Evolutionary conservation across 148 eudicot genomes (phyloP).

Genomic region (Cornus suecica): DNA sequence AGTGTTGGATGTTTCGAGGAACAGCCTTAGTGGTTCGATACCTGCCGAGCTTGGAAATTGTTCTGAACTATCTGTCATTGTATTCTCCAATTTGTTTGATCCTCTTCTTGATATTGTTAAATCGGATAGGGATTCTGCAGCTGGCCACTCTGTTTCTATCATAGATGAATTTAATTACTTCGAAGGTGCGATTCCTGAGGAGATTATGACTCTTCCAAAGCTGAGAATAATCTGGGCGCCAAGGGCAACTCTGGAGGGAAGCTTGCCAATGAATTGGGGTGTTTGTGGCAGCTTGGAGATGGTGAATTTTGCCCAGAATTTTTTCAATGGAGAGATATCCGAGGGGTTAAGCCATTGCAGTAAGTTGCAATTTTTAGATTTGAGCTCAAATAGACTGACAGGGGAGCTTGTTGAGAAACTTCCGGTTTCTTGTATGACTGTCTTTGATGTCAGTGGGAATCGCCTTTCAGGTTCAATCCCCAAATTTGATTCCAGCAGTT

Average conservation of each 20-base stretch:
- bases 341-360: slow-evolving; percentile 32
- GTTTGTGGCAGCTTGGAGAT: slow-evolving; percentile 41
- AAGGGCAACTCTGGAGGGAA: slow-evolving; percentile 35
- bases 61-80: slow-evolving; percentile 37
- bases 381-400: slow-evolving; percentile 40
- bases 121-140: slow-evolving; percentile 10
- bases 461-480: slow-evolving; percentile 43
- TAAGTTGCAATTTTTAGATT: slow-evolving; percentile 42
- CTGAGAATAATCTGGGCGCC: slow-evolving; percentile 52
- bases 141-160: slow-evolving; percentile 11
- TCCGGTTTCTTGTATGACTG: slow-evolving; percentile 38
- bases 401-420: slow-evolving; percentile 36
- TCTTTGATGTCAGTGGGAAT: slow-evolving; percentile 52
- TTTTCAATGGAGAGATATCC: slow-evolving; percentile 33
- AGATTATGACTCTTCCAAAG: slow-evolving; percentile 28
- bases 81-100: slow-evolving; percentile 43
- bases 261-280: slow-evolving; percentile 39
- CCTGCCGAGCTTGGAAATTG: slow-evolving; percentile 44
- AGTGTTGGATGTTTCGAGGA: slow-evolving; percentile 40
- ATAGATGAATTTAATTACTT: slow-evolving; percentile 39
- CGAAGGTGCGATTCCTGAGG: slow-evolving; percentile 33
- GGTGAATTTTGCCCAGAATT: slow-evolving; percentile 46
- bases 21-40: slow-evolving; percentile 39
- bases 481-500: slow-evolving; percentile 25
- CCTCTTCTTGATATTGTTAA: slow-evolving; percentile 28